phyloP scores from a whole-genome alignment of 2,329 filamentous ascomycete species.

The Microcyclosporella mali region DNA sequence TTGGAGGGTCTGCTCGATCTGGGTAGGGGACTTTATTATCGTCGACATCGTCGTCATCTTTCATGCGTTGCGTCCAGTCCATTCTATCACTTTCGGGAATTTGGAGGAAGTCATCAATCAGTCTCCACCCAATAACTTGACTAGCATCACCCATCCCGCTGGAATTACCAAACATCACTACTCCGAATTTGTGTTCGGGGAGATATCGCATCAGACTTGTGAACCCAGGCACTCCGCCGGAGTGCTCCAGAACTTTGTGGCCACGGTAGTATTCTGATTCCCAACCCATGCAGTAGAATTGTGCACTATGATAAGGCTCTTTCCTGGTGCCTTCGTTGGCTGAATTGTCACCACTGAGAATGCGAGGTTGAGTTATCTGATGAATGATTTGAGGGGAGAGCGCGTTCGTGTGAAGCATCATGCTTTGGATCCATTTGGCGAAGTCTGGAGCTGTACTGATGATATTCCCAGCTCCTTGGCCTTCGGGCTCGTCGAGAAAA shows the following conservation, averaged over 20 bases:
- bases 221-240: slow-evolving; percentile 28
- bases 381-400: slow-evolving; percentile 23
- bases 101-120: too few species aligned
- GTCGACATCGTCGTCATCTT: too few species aligned
- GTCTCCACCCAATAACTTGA: too few species aligned
- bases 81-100: too few species aligned
- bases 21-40: too few species aligned
- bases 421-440: slow-evolving; percentile 26
- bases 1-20: too few species aligned
- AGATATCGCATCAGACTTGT: slow-evolving; percentile 25
- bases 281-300: slow-evolving; percentile 25
- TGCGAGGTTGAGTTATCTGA: slow-evolving; percentile 22
- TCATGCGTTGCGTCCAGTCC: too few species aligned
- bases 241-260: slow-evolving; percentile 25
- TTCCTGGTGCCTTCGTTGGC: slow-evolving; percentile 12
- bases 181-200: slow-evolving; percentile 26
- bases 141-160: not conserved
- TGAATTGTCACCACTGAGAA: slow-evolving; percentile 13
- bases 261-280: slow-evolving; percentile 29
- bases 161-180: slow-evolving; percentile 28
- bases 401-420: slow-evolving; percentile 26
- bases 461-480: slow-evolving; percentile 36
- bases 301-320: slow-evolving; percentile 19
- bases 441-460: slow-evolving; percentile 32
- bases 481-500: too few species aligned